Conservation (phyloP, 495 filamentous ascomycete species). For the Podospora comata region DNA sequence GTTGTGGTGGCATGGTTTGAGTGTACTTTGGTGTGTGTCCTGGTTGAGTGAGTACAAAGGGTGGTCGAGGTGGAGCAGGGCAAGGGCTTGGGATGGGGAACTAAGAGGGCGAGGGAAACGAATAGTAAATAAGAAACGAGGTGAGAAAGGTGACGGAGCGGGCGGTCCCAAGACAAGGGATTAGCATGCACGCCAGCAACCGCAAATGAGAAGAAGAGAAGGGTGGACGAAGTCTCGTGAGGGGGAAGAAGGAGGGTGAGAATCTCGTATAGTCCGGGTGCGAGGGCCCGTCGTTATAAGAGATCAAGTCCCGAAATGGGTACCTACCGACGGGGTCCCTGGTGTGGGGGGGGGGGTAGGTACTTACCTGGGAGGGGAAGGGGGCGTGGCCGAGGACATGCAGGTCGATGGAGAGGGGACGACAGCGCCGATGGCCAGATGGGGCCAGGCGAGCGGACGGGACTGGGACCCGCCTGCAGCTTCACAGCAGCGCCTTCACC, state of each 20-base stretch:
- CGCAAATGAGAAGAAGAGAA: conserved; percentile 52
- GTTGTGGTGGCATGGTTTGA: conserved; percentile 77
- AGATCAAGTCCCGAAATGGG: conserved; percentile 26
- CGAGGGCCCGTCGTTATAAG: conserved; percentile 39
- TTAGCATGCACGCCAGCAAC: conserved; percentile 55
- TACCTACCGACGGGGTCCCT: background rate
- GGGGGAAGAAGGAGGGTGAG: conserved; percentile 49
- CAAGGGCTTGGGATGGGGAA: conserved; percentile 42
- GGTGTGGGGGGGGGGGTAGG: background rate
- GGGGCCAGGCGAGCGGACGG: conserved; percentile 4
- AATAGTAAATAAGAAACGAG: conserved; percentile 52
- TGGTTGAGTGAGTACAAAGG: conserved; percentile 21
- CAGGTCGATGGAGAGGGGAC: conserved; percentile 1
- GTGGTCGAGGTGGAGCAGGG: conserved; percentile 21
- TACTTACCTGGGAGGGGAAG: background rate
- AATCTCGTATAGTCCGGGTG: conserved; percentile 44
- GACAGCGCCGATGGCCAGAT: conserved; percentile 8
- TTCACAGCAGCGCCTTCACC: conserved; percentile 2
- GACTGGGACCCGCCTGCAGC: conserved; percentile 1
- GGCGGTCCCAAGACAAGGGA: conserved; percentile 58
- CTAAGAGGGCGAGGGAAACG: conserved; percentile 47
- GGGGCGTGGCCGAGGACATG: background rate
- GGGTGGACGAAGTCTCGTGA: conserved; percentile 46
- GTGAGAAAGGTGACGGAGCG: conserved; percentile 49
- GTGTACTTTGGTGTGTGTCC: conserved; percentile 26